Evolutionary conservation across 2,329 filamentous ascomycete genomes (phyloP), one percentile per base, ranked within the genome.

Genomic region (Pestalotiopsis sp.): DNA sequence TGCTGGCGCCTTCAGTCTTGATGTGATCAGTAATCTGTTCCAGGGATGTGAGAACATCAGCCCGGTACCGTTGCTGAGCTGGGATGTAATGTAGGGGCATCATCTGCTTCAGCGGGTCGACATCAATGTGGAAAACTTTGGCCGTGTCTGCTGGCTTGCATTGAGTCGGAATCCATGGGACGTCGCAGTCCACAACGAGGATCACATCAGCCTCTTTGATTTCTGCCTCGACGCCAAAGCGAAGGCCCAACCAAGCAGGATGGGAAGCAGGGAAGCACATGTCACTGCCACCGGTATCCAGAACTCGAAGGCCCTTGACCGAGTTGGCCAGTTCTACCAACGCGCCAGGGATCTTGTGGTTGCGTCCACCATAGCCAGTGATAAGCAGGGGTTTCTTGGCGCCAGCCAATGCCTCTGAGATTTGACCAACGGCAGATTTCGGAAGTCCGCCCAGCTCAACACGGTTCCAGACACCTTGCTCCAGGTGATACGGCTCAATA

Each of bases 151-250:
- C 78, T 0, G 89, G 89, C 70, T 83, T 83, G 78, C 87, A 89
- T 17, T 89, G 88, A 0, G 93, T 96, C n/a, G 91, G 90, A 66
- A 98, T 94, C 94, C 94, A 98, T 0, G 94, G 94, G 0, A 97
- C 94, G 75, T 98, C 94, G 71, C 94, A 97, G 78, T 98, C 92
- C 26, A 97, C 76, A 2, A 97, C 91, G 1, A 98, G 72, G 68
- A 98, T 97, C 11, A 94, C 88, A 77, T 98, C 95, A 0, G 94
- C 93, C 0, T 88, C 88, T 68, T 85, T 86, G 76, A 97, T 92
- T 56, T 85, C 84, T 1, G 92, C 88, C 64, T 97, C 92, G 2
- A 87, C 84, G 3, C 93, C 93, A 73, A 90, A 97, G 57, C 89
- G 86, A 64, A 96, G 78, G 2, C 94, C 91, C 13, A 93, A 76